Evolutionary conservation across 192 early-diverging fungal genomes (phyloP).

Genomic region (Borealophlyctis nickersoniae): DNA sequence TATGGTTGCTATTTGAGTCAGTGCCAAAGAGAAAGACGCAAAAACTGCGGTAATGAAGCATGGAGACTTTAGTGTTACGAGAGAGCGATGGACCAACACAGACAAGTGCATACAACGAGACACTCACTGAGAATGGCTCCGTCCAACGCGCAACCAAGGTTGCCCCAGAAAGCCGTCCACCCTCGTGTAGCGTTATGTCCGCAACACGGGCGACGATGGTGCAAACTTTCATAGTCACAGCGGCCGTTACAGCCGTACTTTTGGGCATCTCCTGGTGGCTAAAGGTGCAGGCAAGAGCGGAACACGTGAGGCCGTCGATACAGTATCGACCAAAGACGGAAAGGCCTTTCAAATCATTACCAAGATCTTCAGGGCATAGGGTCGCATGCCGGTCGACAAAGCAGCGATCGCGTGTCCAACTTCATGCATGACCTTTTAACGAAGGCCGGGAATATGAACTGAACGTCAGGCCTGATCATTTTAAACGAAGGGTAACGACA

Average conservation of each 20-base stretch:
- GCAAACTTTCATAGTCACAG: neutral
- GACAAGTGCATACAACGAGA: no score
- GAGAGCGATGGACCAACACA: no score
- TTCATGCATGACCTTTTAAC: conserved; percentile 3
- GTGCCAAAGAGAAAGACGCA: conserved; percentile 2
- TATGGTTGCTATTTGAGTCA: neutral
- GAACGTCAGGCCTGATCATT: no score
- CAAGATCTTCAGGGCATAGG: neutral
- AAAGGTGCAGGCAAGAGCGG: no score
- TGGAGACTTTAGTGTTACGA: neutral
- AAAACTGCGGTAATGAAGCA: neutral
- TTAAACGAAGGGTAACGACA: no score
- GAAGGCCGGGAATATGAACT: no score
- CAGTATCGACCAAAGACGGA: no score
- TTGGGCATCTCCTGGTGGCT: neutral
- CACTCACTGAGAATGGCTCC: neutral
- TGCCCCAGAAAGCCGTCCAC: neutral
- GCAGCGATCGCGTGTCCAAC: neutral
- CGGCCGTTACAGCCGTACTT: neutral
- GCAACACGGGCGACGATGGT: neutral
- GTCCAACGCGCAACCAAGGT: neutral
- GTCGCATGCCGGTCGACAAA: neutral
- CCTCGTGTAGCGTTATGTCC: neutral
- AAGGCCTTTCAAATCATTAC: no score
- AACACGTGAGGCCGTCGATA: no score